Evolutionary conservation across 2,329 filamentous ascomycete genomes (phyloP), one percentile per base, ranked within the genome.

Genomic region (Leptographium wingfieldii): DNA sequence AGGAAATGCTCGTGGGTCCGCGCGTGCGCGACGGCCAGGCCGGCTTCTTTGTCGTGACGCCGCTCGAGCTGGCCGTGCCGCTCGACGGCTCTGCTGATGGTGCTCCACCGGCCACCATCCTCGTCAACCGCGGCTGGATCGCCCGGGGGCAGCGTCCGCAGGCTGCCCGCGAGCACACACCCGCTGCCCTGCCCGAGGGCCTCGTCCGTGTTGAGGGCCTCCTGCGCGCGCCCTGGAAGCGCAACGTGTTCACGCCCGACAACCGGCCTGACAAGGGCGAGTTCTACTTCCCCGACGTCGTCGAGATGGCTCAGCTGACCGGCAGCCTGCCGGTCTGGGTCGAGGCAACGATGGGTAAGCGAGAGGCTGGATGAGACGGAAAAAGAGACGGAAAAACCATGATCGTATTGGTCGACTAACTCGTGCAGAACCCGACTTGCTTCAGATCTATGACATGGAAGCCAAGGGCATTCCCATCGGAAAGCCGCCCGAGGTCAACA

Each of bases 1-100:
- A 88, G 71, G 94, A 99, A 77, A 99, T 99, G 92, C 79, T 99
- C 58, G 85, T 99, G 62, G 94, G 94, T 0, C 94, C 94, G 60
- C 84, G 94, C 55, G 84, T 96, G 76, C 81, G 85, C 63, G 92
- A 99, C 63, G 92, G 92, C 14, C 83, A 92, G 69, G 87, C 96
- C 69, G 94, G 94, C 2, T 99, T 85, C 73, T 82, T 95, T 68
- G 92, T 99, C 46, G 77, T 99, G 29, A 99, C 94, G 53, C 94
- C 94, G 25, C 77, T 99, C 5, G 91, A 96, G 74, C 62, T 65
- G 29, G 56, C 59, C 52, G 56, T 19, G 11, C 57, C 16, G 19
- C 25, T 7, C 19, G 56, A 48, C 31, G 56, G 58, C 73, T 76
- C 29, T 61, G 64, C 35, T 66, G 62, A 55, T 51, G 56, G 55